Base-by-base conservation (phyloP, 2,329 filamentous ascomycete genomes). In the Penicillium frequentans region DNA sequence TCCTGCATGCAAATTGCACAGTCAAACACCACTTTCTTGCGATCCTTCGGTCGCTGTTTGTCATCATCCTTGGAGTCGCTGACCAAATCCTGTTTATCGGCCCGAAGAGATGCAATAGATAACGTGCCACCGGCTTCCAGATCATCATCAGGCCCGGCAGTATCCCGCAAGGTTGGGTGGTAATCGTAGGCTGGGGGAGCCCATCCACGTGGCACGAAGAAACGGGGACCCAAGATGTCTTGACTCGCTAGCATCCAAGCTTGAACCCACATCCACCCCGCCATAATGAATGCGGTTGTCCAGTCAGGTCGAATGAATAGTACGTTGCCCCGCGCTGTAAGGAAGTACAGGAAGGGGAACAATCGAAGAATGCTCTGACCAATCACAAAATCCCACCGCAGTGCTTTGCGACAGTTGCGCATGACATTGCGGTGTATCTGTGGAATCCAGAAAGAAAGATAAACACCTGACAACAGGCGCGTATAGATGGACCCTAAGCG, bases 1-100 rank as follows among this genome's bases (percentile, higher is more conserved):
- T 90, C 83, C 75, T 96, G 92, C 76, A 93, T 90, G 73, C 95
- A 99, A 64, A 99, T 97, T 19, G 93, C 91, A 74, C 95, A 99
- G 77, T 98, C 93, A 58, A 96, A 95, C 1, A 84, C 70, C 39
- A 82, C 82, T 67, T 80, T 83, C 73, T 85, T 82, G 58, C 82
- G 82, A 49, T 79, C 78, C 64, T 68, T 71, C 6, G 61, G 55
- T 29, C 69, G 65, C 11, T 69, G 65, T 42, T 79, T 82, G 54
- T 78, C 73, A 59, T 78, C 75, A 49, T 76, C 75, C 39, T 73
- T 73, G n/a, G 60, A 61, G 21, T 70, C 68, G 39, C 67, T 72
- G 37, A 73, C 66, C 5, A 74, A 62, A 44, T 79, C 76, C 35
- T 72, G 66, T 58, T 75, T 74, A 51, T 77, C 73, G 5, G 75